Evolutionary conservation across 352 stramenopile genomes (phyloP), one percentile per base, ranked within the genome.

Genomic region (Globisporangium abappressorium): DNA sequence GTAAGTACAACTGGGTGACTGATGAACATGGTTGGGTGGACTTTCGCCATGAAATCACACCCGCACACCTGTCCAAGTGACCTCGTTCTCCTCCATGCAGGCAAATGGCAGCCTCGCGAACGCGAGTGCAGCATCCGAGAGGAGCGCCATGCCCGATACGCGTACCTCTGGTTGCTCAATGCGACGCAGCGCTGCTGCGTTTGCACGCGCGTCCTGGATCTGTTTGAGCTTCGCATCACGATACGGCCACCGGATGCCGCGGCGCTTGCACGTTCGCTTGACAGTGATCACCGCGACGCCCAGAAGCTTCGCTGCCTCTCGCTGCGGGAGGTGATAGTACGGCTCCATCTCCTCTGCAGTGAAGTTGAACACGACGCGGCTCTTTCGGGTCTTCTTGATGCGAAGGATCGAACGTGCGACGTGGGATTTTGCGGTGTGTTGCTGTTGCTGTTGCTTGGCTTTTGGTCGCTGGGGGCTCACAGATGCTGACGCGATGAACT

Each of bases 251-350:
- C 58, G 63, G 55, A 81, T 68, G n/a, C 62, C 59, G 43, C 65
- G 28, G 34, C 68, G 71, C 53, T 80, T 82, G 65, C 76, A 82
- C 57, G 61, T 67, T 64, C 76, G 70, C 71, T 82, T 82, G 66
- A 82, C 12, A 12, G 76, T 82, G 67, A 82, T 82, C 57, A 74
- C 58, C 2, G 74, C 64, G n/a, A 80, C 69, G n/a, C 64, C 61
- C 9, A 81, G 60, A 28, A 61, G 15, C 20, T 62, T 61, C 18
- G 76, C 74, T 33, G 68, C 81, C 57, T 76, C 61, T 49, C 68
- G 73, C 59, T 89, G 81, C 5, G 81, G 71, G 46, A 89, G 69
- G 54, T 89, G 77, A 66, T 82, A 89, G 65, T 65, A 87, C 55
- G 70, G 68, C 15, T 58, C 53, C 61, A 87, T 68, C 12, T 80